Base-by-base conservation (phyloP, 2,329 filamentous ascomycete species). In the Phaeosphaeriaceae sp. region DNA sequence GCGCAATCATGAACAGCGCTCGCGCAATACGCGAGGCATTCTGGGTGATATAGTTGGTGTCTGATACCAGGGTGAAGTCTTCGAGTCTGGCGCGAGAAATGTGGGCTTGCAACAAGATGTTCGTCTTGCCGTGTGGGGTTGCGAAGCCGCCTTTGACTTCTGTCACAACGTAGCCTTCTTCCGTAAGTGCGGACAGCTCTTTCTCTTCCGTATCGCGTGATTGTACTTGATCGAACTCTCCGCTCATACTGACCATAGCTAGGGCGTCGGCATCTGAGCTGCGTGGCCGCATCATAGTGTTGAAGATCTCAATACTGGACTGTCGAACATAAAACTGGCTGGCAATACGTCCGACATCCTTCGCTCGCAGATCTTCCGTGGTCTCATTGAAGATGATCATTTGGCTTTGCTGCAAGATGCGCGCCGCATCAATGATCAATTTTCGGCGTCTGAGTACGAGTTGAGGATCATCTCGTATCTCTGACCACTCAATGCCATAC, bases 371-470 rank as follows among this genome's bases (percentile, higher is more conserved):
- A 70, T 97, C 94, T 67, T 97, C 94, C 0, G 94, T 99, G 19
- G 84, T 87, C 73, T 98, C 95, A 66, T 99, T 97, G 82, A 94
- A 99, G 56, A 99, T 95, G 71, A 99, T 95, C 96, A 99, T 99
- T 79, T 99, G 95, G 68, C 92, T 97, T 72, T 94, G 86, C 73
- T 97, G 94, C 46, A 99, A 81, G 5, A 92, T 91, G 46, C 89
- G 86, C 0, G 95, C 95, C 23, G 95, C 95, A 69, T 97, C 90
- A 47, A 97, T 93, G 54, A 95, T 91, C 53, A 99, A 83, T 65
- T 95, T 89, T 2, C 94, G 88, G 52, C 95, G 88, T 66, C 94
- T 86, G 72, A 95, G 91, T 1, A 97, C 93, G 24, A 99, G 85
- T 59, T 89, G 89, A 0, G 93, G 94, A 70, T 99, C 95, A 67